Evolutionary conservation across 345 rosid genomes (phyloP).

Genomic region (Salix brachista): DNA sequence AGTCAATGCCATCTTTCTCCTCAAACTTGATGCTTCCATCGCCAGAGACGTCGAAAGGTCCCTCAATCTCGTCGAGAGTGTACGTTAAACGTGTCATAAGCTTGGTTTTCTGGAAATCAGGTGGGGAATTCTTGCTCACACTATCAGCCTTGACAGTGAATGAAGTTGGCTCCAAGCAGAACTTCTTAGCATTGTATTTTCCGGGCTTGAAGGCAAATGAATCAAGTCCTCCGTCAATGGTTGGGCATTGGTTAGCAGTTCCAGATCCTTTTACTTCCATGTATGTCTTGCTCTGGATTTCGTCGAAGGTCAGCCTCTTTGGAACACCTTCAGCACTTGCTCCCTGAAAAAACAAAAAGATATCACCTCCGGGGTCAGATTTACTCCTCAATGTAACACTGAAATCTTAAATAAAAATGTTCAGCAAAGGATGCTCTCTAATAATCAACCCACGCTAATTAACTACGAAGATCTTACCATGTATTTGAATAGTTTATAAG

Average conservation of each 20-base stretch:
- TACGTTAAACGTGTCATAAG: constrained; percentile 98
- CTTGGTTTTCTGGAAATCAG: constrained; percentile 89
- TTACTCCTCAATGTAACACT: not conserved
- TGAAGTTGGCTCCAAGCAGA: constrained; percentile 94
- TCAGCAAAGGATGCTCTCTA: not conserved
- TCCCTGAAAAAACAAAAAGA: constrained; percentile 40
- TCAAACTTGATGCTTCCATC: constrained; percentile 61
- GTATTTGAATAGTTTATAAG: not conserved
- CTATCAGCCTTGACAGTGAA: constrained; percentile 94
- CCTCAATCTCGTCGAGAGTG: constrained; percentile 94
- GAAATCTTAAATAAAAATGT: not conserved
- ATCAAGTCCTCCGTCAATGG: constrained; percentile 71
- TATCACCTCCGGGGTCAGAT: not conserved
- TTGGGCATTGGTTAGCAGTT: constrained; percentile 91
- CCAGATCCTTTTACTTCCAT: constrained; percentile 94
- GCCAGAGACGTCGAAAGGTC: constrained; percentile 77
- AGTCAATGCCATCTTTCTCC: constrained; percentile 88
- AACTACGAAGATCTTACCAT: not conserved
- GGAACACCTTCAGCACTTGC: constrained; percentile 87
- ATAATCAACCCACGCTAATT: not conserved
- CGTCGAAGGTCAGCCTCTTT: constrained; percentile 83
- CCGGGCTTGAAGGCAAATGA: constrained; percentile 75
- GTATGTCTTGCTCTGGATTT: constrained; percentile 95
- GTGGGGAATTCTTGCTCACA: constrained; percentile 73
- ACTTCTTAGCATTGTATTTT: constrained; percentile 74